A percentile compares a stretch with the other conserved stretches of the same genome.
Conservation (phyloP, 768 basidiomycete species). For the Myochromella boudieri region DNA sequence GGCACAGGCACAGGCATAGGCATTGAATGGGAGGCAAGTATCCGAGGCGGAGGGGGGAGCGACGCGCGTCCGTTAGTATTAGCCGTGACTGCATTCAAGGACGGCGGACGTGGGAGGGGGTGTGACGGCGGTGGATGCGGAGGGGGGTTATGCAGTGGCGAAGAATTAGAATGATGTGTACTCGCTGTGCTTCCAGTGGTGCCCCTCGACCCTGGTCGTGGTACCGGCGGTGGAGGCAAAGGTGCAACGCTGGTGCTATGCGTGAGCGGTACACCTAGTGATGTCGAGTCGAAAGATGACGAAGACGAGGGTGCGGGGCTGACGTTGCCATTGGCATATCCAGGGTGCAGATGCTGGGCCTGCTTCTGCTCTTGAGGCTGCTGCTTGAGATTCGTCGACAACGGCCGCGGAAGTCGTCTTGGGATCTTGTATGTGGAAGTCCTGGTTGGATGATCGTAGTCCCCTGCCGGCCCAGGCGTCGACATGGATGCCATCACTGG, state of each 20-base stretch:
- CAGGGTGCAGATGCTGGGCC: neutral
- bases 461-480: neutral
- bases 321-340: constrained; percentile 10
- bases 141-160: too few species aligned
- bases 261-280: neutral
- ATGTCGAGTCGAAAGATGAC: constrained; percentile 11
- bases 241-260: neutral
- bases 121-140: constrained; percentile 17
- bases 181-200: neutral
- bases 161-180: too few species aligned
- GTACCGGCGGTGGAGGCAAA: neutral
- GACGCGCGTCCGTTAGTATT: constrained; percentile 8
- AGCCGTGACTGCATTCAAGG: neutral
- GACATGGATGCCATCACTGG: too few species aligned
- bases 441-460: neutral
- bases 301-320: constrained; percentile 11
- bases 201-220: neutral
- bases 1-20: too few species aligned
- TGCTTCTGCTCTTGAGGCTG: neutral
- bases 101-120: constrained; percentile 13
- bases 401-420: constrained; percentile 1
- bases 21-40: too few species aligned
- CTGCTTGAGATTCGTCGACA: constrained; percentile 4
- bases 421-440: neutral
- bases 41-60: constrained; percentile 14